A percentile compares a stretch with the other conserved stretches of the same genome.
These are phyloP conservation scores for Ophiostoma piceae DNA, from an alignment of 2,329 filamentous ascomycete species.

Conservation along the genomic window DNA sequence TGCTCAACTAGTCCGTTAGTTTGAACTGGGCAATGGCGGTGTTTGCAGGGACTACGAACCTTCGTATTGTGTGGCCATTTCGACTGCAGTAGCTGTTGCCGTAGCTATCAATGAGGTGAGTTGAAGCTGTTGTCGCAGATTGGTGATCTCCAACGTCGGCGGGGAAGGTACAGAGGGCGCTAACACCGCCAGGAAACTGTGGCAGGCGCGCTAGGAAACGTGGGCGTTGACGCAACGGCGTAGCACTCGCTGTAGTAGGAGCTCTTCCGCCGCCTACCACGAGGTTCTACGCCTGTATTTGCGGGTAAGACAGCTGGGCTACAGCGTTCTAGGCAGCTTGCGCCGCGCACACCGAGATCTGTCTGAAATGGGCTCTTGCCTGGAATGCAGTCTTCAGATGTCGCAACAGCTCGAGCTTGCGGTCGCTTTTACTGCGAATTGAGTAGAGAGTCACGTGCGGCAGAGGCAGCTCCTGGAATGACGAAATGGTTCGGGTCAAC, in stretches of 20 bases:
- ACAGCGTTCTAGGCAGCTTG: not conserved
- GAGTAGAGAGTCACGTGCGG: not conserved
- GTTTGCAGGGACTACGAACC: slow-evolving; percentile 32
- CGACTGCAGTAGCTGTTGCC: slow-evolving; percentile 22
- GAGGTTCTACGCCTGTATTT: not conserved
- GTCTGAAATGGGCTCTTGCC: not conserved
- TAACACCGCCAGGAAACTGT: not conserved
- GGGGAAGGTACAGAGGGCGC: slow-evolving; percentile 9
- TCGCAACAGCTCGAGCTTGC: not conserved
- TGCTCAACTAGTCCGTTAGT: slow-evolving; percentile 51
- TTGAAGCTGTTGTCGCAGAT: not conserved
- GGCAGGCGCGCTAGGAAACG: slow-evolving; percentile 18
- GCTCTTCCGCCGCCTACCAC: not conserved
- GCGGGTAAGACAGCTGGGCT: not conserved
- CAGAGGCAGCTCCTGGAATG: not conserved
- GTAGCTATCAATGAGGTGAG: not conserved
- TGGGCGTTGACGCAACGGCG: slow-evolving; percentile 18
- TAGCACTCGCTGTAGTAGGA: not conserved
- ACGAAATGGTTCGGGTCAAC: slow-evolving; percentile 2
- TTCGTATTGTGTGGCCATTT: slow-evolving; percentile 56
- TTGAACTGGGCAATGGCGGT: not conserved
- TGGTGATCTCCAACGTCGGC: slow-evolving; percentile 9
- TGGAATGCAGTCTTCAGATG: not conserved
- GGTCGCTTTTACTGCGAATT: not conserved
- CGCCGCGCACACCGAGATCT: not conserved